A percentile compares a stretch with the other conserved stretches of the same genome.
These are phyloP conservation scores for Ceratobasidium sp. DNA, from an alignment of 1,284 basidiomycete genomes.

Conservation along the genomic window DNA sequence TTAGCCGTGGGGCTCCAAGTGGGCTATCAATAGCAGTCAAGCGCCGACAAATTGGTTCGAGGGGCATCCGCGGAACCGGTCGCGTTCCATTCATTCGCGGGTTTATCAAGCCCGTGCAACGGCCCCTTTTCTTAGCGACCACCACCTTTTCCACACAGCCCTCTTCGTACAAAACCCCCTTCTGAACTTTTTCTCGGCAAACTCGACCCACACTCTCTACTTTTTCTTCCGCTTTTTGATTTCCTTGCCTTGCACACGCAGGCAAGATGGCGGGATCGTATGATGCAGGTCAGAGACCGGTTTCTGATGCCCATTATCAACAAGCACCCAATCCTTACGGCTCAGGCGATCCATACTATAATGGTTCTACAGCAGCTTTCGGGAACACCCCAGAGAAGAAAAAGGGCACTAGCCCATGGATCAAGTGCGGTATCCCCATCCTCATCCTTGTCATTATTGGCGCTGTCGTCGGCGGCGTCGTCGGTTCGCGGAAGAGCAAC, in stretches of 20 bases:
- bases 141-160: conserved; percentile 4
- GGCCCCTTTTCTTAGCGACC: background rate
- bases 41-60: background rate
- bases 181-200: conserved; percentile 15
- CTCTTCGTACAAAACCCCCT: background rate
- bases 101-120: background rate
- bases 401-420: conserved; percentile 66
- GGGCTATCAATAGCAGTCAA: conserved; percentile 33
- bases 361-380: conserved; percentile 47
- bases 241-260: background rate
- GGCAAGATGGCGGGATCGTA: conserved; percentile 29
- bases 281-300: conserved; percentile 50
- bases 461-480: conserved; percentile 82
- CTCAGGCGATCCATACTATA: conserved; percentile 50
- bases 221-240: conserved; percentile 18
- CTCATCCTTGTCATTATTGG: conserved; percentile 76
- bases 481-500: conserved; percentile 71
- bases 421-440: conserved; percentile 76
- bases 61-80: background rate
- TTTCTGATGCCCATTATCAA: conserved; percentile 50
- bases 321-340: conserved; percentile 50
- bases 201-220: conserved; percentile 32
- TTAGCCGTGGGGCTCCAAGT: conserved; percentile 28
- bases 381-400: conserved; percentile 35
- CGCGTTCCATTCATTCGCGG: background rate